Base-by-base conservation (phyloP, 192 early-diverging fungal genomes). In the Coemansia sp. region DNA sequence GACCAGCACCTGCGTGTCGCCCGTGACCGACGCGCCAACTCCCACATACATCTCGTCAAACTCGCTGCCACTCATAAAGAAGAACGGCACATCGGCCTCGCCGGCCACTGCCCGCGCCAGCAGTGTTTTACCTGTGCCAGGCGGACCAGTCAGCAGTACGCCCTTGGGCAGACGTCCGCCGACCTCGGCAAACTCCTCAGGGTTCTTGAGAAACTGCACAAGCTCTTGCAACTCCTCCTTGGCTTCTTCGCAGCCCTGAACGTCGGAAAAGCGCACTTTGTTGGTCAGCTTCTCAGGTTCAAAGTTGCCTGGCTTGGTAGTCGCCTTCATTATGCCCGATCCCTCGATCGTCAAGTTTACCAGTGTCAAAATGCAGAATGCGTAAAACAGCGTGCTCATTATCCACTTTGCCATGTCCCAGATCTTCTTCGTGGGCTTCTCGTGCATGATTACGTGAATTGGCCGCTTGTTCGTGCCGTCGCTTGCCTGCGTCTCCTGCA, bases 21-120 rank as follows among this genome's bases (percentile, higher is more conserved):
- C 78, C 14, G 78, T 81, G 22, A 81, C 78, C 4, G 78, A 81
- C 17, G 91, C 95, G 15, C 97, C 97, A 12, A 98, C 95, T 62
- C 96, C 96, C 21, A 99, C 96, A 71, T 97, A 99, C 72, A 98
- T 86, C 75, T 99, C 96, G 80, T 98, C 97, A 87, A 99, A 98
- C 82, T 99, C 97, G 67, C 87, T 89, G 35, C 96, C 97, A 59
- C 88, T 90, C 95, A 99, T 98, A 73, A 96, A 95, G 73, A 99
- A 98, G 80, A 99, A 99, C 2, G 96, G 95, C 5, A 98, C 96
- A 10, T 87, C 93, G 12, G 97, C 95, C 77, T 99, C 96, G 12
- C 96, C 96, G 9, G 97, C 97, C 23, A 98, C 92, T 10, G 97
- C 97, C 29, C 95, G 83, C 10, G 97, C 97, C 41, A 98, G 76